A percentile compares a stretch with the other conserved stretches of the same genome.
Evolutionary conservation across 2,329 filamentous ascomycete genomes (phyloP).

Genomic region (Pyricularia sp.): DNA sequence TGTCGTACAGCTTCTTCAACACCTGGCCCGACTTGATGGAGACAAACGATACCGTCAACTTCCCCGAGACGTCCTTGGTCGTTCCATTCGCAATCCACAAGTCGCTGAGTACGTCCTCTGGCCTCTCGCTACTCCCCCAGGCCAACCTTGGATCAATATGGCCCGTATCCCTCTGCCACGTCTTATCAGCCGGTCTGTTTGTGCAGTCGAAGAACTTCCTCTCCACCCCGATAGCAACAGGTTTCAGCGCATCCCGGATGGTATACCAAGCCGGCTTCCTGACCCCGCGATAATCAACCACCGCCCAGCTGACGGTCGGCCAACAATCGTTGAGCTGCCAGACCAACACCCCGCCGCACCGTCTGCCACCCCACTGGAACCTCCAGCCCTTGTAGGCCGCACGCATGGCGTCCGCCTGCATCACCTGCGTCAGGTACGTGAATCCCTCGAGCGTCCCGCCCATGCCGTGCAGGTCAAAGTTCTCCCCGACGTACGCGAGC

Average conservation of each 20-base stretch:
- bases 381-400: constrained; percentile 62
- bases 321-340: constrained; percentile 88
- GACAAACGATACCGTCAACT: constrained; percentile 27
- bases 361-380: constrained; percentile 63
- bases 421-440: constrained; percentile 60
- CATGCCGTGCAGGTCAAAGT: constrained; percentile 55
- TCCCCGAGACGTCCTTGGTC: constrained; percentile 14
- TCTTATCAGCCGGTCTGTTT: constrained; percentile 8
- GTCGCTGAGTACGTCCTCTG: constrained; percentile 20
- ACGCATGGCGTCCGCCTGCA: constrained; percentile 59
- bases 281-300: constrained; percentile 55
- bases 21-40: constrained; percentile 29
- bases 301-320: constrained; percentile 72
- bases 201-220: constrained; percentile 33
- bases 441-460: constrained; percentile 54
- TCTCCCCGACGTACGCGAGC: constrained; percentile 83
- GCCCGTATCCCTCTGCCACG: constrained; percentile 19
- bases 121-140: constrained; percentile 6
- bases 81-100: constrained; percentile 31
- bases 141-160: constrained; percentile 29
- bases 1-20: constrained; percentile 16
- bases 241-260: constrained; percentile 44
- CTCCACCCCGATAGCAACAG: constrained; percentile 48
- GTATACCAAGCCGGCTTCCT: constrained; percentile 50
- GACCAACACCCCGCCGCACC: constrained; percentile 68